These are phyloP conservation scores for Agaricus subrufescens DNA, from an alignment of 768 basidiomycete species.

Conservation along the genomic window DNA sequence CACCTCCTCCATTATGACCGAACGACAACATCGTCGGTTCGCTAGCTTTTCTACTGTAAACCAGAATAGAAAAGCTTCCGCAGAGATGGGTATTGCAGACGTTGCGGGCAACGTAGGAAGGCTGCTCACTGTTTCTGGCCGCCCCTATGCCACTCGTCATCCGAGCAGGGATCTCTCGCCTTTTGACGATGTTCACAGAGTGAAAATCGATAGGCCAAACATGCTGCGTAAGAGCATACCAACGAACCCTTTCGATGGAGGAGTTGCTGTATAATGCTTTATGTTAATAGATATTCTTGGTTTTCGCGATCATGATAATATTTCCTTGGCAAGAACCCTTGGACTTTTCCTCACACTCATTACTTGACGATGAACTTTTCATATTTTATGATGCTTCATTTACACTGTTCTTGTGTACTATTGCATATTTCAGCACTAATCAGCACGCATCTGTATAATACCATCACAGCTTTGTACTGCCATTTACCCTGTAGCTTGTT, in stretches of 20 bases:
- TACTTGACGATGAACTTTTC: not conserved
- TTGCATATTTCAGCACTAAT: not conserved
- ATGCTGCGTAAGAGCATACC: constrained; percentile 39
- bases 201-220: constrained; percentile 21
- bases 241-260: constrained; percentile 45
- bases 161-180: constrained; percentile 64
- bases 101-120: constrained; percentile 9
- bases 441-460: constrained; percentile 4
- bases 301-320: not conserved
- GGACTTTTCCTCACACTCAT: not conserved
- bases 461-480: constrained; percentile 1
- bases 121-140: constrained; percentile 28
- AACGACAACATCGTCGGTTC: constrained; percentile 10
- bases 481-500: not conserved
- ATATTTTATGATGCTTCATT: not conserved
- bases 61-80: constrained; percentile 11
- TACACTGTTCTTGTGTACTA: not conserved
- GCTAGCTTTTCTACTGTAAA: constrained; percentile 9
- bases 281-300: no score
- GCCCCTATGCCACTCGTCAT: constrained; percentile 32
- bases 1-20: constrained; percentile 11
- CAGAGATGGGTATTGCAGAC: constrained; percentile 14
- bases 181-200: constrained; percentile 65
- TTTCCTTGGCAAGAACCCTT: not conserved
- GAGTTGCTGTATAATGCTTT: constrained; percentile 18